phyloP scores from a whole-genome alignment of 768 basidiomycete genomes.

The Kondoa subrosea region DNA sequence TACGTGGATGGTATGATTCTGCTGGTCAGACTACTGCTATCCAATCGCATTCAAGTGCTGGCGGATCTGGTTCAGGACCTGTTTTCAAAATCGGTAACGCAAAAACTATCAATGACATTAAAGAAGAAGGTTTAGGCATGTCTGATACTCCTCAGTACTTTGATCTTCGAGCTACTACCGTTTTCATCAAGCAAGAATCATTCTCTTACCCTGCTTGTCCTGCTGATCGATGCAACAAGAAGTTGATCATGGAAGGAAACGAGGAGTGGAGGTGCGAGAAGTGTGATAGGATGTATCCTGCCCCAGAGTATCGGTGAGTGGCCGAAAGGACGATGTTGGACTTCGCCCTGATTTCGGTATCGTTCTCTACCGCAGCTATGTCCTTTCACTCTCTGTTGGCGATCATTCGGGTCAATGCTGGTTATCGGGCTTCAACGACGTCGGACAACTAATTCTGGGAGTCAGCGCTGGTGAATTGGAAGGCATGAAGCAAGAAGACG shows the following conservation, averaged over 20 bases:
- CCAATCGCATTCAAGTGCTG: slow-evolving; percentile 47
- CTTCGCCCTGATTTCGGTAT: neutral
- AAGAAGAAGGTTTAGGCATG: slow-evolving; percentile 48
- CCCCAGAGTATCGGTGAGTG: slow-evolving; percentile 64
- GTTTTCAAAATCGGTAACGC: slow-evolving; percentile 56
- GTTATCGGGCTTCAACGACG: slow-evolving; percentile 91
- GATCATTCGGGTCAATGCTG: slow-evolving; percentile 79
- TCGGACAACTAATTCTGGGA: slow-evolving; percentile 57
- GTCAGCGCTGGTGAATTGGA: slow-evolving; percentile 62
- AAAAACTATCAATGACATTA: slow-evolving; percentile 57
- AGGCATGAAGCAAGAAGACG: slow-evolving; percentile 53
- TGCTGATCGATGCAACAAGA: slow-evolving; percentile 66
- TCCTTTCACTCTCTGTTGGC: slow-evolving; percentile 69
- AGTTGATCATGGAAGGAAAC: slow-evolving; percentile 51
- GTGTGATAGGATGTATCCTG: slow-evolving; percentile 53
- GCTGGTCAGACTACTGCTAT: slow-evolving; percentile 49
- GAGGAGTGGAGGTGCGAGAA: slow-evolving; percentile 79
- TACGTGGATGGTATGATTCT: slow-evolving; percentile 84
- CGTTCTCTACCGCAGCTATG: slow-evolving; percentile 33
- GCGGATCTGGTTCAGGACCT: slow-evolving; percentile 34
- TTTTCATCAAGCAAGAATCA: slow-evolving; percentile 60
- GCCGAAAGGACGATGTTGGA: neutral
- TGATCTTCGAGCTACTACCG: slow-evolving; percentile 60
- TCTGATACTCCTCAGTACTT: slow-evolving; percentile 62
- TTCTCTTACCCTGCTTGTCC: slow-evolving; percentile 81